Percentiles rank a stretch among this genome's conserved stretches.
These are phyloP conservation scores for Dothideomycetes sp. DNA, from an alignment of 2,329 filamentous ascomycete genomes.

Conservation along the genomic window DNA sequence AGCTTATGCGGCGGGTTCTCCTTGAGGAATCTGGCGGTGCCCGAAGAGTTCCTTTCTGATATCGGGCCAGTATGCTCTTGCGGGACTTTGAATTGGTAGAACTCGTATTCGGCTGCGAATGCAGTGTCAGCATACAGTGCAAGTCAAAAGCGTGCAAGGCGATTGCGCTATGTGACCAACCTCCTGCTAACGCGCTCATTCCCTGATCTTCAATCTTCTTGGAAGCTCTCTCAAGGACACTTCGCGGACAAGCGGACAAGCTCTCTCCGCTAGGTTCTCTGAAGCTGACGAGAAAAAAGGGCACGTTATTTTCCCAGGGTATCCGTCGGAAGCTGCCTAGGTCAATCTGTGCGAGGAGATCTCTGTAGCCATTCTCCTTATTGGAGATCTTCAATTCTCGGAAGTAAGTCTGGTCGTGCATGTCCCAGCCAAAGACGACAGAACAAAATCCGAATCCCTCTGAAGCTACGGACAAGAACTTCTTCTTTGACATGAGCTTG, in stretches of 20 bases:
- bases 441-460: constrained; percentile 89
- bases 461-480: constrained; percentile 74
- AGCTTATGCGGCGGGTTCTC: constrained; percentile 63
- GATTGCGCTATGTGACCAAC: too few species aligned
- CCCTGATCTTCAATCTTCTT: constrained; percentile 57
- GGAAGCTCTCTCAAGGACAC: constrained; percentile 57
- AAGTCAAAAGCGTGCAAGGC: too few species aligned
- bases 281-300: constrained; percentile 78
- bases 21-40: constrained; percentile 63
- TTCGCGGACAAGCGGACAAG: constrained; percentile 68
- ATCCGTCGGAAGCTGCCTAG: constrained; percentile 68
- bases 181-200: constrained; percentile 81
- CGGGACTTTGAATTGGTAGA: constrained; percentile 79
- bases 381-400: constrained; percentile 79
- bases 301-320: constrained; percentile 80
- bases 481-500: constrained; percentile 85
- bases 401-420: constrained; percentile 88
- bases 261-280: constrained; percentile 64
- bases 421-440: constrained; percentile 92
- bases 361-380: constrained; percentile 79
- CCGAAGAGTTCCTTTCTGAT: constrained; percentile 48
- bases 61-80: constrained; percentile 17
- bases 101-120: constrained; percentile 75
- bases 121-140: neutral
- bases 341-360: constrained; percentile 74